Evolutionary conservation across 179 eudicot species (phyloP), one percentile per base, ranked within the genome.

Genomic region (Patellifolia procumbens): DNA sequence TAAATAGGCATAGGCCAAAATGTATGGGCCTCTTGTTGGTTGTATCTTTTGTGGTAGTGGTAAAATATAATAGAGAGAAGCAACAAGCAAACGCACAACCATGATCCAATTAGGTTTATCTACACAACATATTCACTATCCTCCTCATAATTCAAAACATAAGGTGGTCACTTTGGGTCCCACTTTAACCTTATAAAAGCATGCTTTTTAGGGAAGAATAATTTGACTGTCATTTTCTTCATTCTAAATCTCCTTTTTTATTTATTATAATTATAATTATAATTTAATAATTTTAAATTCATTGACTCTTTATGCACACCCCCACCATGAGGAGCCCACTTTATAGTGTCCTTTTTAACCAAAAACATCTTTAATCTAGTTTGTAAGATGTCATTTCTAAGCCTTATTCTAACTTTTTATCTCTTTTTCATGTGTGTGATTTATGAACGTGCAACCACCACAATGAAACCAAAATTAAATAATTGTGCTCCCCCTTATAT

Each of bases 181-280:
- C 83, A 75, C 79, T 24, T 1, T 20, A 5, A 70, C 73, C 48
- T 34, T 43, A 39, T 19, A 26, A 68, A 60, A 73, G 73, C 77
- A 73, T 72, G 81, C 84, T 74, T 65, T 70, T 3, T 11, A 42
- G 60, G 26, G 73, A 72, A 82, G 73, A 78, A 82, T 82, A 74
- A 82, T 82, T 82, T 53, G 69, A 82, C 63, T 78, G 84, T 82
- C 79, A 82, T 82, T 82, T 74, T 78, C 84, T 74, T 55, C 72
- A 29, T 5, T 62, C 71, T 55, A 67, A 58, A 39, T 52, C 55
- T 39, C 49, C 62, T 43, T 70, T n/a, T 75, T 17, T 75, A 43
- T 29, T 34, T 70, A 43, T 26, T 19, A 22, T 7, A 28, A 67
- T 46, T 4, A 16, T 16, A 15, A 45, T 13, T 26, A 46, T 45